Percentiles rank a stretch among this genome's conserved stretches.
Conservation (phyloP, 2,329 filamentous ascomycete genomes). For the Akanthomyces muscarius region DNA sequence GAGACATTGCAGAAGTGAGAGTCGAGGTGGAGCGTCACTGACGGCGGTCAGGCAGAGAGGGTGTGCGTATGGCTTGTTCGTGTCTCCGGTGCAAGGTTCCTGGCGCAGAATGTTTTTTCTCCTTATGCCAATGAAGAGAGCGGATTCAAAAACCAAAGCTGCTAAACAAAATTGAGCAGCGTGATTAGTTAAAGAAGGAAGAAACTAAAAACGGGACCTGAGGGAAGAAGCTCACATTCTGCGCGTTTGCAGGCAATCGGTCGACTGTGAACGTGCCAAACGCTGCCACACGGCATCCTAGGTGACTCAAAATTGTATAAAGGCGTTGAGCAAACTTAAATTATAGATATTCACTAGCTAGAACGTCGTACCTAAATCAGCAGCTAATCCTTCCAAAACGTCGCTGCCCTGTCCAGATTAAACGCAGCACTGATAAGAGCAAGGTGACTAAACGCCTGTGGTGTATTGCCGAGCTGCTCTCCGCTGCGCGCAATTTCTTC, state of each 20-base stretch:
- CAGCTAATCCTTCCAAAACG: not conserved
- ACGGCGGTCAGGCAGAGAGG: too few species aligned
- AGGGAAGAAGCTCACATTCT: not conserved
- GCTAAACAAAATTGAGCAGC: too few species aligned
- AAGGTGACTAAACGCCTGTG: constrained; percentile 74
- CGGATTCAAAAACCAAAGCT: too few species aligned
- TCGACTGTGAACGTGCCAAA: not conserved
- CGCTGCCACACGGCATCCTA: not conserved
- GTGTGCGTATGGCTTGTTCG: too few species aligned
- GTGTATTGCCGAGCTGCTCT: constrained; percentile 75
- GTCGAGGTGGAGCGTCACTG: too few species aligned
- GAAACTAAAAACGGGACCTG: too few species aligned
- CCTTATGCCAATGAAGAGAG: too few species aligned
- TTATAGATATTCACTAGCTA: not conserved
- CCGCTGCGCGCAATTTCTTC: constrained; percentile 73
- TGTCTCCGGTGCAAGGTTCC: too few species aligned
- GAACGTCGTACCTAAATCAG: too few species aligned
- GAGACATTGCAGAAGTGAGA: too few species aligned
- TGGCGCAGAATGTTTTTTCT: too few species aligned
- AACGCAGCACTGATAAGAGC: constrained; percentile 74
- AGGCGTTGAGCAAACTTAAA: not conserved
- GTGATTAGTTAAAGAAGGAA: too few species aligned
- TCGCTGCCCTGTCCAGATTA: constrained; percentile 52
- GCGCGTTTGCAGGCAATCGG: not conserved
- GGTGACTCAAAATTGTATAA: not conserved